phyloP scores from a whole-genome alignment of 2,329 filamentous ascomycete species.

The Alternaria viburni region DNA sequence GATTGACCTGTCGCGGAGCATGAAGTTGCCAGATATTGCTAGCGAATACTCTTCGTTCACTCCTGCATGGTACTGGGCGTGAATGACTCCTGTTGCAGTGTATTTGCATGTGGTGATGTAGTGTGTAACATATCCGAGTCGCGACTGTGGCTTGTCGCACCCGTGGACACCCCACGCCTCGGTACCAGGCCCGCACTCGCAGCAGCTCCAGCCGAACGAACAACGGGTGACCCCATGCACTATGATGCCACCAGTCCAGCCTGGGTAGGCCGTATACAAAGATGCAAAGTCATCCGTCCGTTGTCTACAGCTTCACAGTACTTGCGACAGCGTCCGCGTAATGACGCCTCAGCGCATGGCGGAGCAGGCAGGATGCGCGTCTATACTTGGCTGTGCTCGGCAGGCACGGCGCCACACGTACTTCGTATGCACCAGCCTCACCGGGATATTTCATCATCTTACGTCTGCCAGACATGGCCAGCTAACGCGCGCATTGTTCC shows the following conservation, averaged over 20 bases:
- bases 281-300: background rate
- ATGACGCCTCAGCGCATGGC: constrained; percentile 39
- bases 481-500: constrained; percentile 13
- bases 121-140: background rate
- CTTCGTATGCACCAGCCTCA: constrained; percentile 40
- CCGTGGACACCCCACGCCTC: constrained; percentile 23
- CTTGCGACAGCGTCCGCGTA: constrained; percentile 40
- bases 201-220: constrained; percentile 18
- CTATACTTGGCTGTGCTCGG: constrained; percentile 27
- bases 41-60: background rate
- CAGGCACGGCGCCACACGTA: constrained; percentile 34
- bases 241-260: constrained; percentile 4
- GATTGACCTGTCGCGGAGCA: constrained; percentile 20
- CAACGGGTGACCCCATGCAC: constrained; percentile 24
- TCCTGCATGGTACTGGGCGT: background rate
- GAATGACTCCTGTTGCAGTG: background rate
- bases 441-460: constrained; percentile 27
- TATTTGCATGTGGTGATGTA: background rate
- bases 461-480: constrained; percentile 17
- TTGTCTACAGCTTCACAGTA: constrained; percentile 7
- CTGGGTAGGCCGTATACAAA: background rate
- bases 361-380: constrained; percentile 35
- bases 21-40: constrained; percentile 1
- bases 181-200: constrained; percentile 17
- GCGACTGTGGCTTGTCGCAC: constrained; percentile 35